Evolutionary conservation across 1,284 basidiomycete genomes (phyloP).

Genomic region (Bondarzewia mesenterica): DNA sequence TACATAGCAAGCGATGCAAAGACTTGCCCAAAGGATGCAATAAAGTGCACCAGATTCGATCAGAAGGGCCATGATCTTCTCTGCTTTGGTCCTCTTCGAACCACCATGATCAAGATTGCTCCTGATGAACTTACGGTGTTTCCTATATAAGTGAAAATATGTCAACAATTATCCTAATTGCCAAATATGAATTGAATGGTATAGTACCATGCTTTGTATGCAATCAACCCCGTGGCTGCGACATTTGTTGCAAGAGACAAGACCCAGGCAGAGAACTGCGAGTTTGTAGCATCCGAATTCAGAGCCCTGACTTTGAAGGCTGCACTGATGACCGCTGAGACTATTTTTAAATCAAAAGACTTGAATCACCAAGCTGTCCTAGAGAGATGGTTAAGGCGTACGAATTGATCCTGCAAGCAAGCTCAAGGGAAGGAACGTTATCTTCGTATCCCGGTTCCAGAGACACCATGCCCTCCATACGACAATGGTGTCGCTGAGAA

Average conservation of each 20-base stretch:
- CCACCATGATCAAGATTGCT: not conserved
- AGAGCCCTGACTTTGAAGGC: not conserved
- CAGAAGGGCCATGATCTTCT: not conserved
- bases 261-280: not conserved
- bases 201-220: constrained; percentile 1
- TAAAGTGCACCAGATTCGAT: not conserved
- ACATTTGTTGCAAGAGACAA: constrained; percentile 1
- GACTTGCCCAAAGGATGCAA: not conserved
- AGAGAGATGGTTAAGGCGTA: not conserved
- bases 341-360: not conserved
- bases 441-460: not conserved
- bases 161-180: too few relatives aligned
- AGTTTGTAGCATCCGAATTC: too few relatives aligned
- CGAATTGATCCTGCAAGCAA: not conserved
- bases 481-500: constrained; percentile 1
- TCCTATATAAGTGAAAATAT: not conserved
- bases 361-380: not conserved
- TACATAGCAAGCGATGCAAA: too few relatives aligned
- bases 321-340: not conserved
- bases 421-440: not conserved
- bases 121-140: not conserved
- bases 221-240: constrained; percentile 1
- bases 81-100: not conserved
- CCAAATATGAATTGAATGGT: too few relatives aligned
- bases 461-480: constrained; percentile 4